These are phyloP conservation scores for Solanum chilense DNA, from an alignment of 257 asterid species.

Conservation along the genomic window DNA sequence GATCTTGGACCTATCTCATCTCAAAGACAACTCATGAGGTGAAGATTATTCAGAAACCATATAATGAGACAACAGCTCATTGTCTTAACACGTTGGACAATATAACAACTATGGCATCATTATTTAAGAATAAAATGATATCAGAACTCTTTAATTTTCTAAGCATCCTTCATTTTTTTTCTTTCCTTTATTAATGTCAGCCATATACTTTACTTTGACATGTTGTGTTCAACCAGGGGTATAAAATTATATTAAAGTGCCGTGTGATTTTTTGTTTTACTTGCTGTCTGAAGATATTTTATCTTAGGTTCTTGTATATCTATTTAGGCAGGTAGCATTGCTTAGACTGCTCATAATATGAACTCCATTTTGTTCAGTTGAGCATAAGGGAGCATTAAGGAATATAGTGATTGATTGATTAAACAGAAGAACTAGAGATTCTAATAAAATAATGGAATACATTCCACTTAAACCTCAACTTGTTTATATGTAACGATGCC, in stretches of 20 bases:
- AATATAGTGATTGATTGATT: not conserved
- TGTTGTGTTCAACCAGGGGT: not conserved
- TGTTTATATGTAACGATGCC: not conserved
- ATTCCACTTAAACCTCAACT: not conserved
- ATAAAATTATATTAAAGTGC: not conserved
- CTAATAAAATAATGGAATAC: not conserved
- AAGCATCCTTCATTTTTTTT: not conserved
- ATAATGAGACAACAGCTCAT: not conserved
- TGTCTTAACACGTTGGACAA: not conserved
- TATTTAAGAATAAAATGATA: not conserved
- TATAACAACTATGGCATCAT: not conserved
- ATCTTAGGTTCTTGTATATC: not conserved
- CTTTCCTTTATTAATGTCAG: not conserved
- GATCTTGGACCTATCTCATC: not conserved
- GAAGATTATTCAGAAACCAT: not conserved
- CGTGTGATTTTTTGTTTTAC: not conserved
- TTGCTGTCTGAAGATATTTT: not conserved
- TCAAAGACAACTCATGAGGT: not conserved
- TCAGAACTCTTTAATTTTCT: not conserved
- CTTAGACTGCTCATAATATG: not conserved
- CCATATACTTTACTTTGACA: not conserved
- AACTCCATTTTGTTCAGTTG: not conserved
- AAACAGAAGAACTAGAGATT: not conserved
- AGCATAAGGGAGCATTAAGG: not conserved
- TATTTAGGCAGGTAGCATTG: not conserved